Base-by-base conservation (phyloP, 2,329 filamentous ascomycete species). In the Blastomyces emzantsi region DNA sequence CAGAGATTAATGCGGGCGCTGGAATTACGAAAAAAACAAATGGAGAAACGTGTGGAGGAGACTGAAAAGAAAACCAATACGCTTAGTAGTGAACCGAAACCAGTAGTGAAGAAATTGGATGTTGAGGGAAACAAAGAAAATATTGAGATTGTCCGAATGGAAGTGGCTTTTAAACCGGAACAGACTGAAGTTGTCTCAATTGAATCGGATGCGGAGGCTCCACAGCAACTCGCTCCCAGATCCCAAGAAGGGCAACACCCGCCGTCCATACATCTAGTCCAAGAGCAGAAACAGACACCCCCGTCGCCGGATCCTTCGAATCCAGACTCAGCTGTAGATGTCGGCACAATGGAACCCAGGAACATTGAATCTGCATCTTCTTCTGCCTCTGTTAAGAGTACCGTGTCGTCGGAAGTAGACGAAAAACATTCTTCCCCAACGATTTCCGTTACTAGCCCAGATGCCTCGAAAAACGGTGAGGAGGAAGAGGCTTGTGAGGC, bases 1-100 rank as follows among this genome's bases (percentile, higher is more conserved):
- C 86, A 90, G 65, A 84, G 94, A 62, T 80, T 99, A 66, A 92
- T 96, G 90, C 97, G 95, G 78, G 94, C 94, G 8, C 83, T 97
- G 78, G 90, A 97, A 75, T 77, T 97, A 69, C 85, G 93, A 61
- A 94, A 95, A 76, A 91, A 89, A 76, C 92, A 91, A 74, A 86
- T 87, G 73, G 74, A 72, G 47, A 75, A 73, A 64, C 72, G 73
- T 43, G 74, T 73, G 11, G 69, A 39, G 69, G 66, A 73, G 62
- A 69, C 66, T 25, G 73, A 72, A 63, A 71, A 69, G 60, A 72
- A 70, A 63, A 28, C 64, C 63, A 13, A 54, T 59, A 33, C 30
- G 59, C 36, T 64, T 67, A 54, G n/a, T 28, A 54, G 56, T 62
- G 62, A 54, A 30, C 19, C 49, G 25, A n/a, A 45, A 57, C 41